These are phyloP conservation scores for Mortierella antarctica DNA, from an alignment of 192 early-diverging fungal genomes.

Conservation along the genomic window DNA sequence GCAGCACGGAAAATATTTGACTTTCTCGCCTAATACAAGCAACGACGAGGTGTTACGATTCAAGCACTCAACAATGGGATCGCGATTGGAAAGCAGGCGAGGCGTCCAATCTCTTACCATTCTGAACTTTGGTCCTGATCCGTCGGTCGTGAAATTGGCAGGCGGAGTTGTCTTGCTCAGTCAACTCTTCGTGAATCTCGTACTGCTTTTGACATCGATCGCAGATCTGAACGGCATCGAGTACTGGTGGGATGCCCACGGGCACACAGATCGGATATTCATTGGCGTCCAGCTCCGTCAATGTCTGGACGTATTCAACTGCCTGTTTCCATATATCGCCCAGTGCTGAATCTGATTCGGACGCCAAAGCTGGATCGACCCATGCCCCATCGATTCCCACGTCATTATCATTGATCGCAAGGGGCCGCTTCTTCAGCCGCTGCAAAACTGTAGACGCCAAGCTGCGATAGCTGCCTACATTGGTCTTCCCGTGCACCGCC, in stretches of 20 bases:
- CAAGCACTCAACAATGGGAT: background rate
- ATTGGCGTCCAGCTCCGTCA: constrained; percentile 40
- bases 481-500: constrained; percentile 49
- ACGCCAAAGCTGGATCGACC: constrained; percentile 28
- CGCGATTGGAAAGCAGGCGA: background rate
- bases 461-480: constrained; percentile 58
- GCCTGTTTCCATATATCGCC: constrained; percentile 17
- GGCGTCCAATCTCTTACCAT: background rate
- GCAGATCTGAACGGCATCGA: constrained; percentile 41
- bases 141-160: constrained; percentile 63
- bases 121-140: constrained; percentile 8
- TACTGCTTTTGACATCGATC: constrained; percentile 63
- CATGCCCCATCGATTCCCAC: constrained; percentile 75
- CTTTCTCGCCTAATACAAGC: constrained; percentile 44
- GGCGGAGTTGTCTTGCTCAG: constrained; percentile 39
- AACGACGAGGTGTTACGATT: too few species aligned
- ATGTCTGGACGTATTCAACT: constrained; percentile 24
- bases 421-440: constrained; percentile 66
- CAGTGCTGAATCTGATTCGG: constrained; percentile 2
- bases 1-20: constrained; percentile 62
- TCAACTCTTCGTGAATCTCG: constrained; percentile 53
- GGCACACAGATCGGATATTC: constrained; percentile 57
- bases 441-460: constrained; percentile 58
- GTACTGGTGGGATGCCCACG: background rate
- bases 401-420: constrained; percentile 56